phyloP scores from a whole-genome alignment of 345 rosid species.

The Citrus inodora region DNA sequence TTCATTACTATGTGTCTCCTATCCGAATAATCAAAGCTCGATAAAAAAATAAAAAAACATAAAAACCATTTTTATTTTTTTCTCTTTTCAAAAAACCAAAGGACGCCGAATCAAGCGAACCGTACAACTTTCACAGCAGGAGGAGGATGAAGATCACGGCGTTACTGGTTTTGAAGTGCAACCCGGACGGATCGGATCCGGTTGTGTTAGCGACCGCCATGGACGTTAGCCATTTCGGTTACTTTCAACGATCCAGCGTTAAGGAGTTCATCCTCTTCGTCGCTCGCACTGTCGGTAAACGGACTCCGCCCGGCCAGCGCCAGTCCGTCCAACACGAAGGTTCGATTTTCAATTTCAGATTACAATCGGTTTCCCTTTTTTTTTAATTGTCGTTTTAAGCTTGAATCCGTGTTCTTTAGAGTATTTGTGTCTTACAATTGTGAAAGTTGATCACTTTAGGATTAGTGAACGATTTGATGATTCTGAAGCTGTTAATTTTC shows the following conservation, averaged over 20 bases:
- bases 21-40: not conserved
- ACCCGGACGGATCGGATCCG: slow-evolving; percentile 65
- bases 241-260: slow-evolving; percentile 82
- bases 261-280: slow-evolving; percentile 84
- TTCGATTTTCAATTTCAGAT: slow-evolving; percentile 9
- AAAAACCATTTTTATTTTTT: not conserved
- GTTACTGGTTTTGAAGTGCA: slow-evolving; percentile 70
- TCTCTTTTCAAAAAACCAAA: not conserved
- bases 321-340: slow-evolving; percentile 97
- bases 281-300: slow-evolving; percentile 88
- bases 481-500: not conserved
- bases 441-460: not conserved
- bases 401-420: not conserved
- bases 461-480: not conserved
- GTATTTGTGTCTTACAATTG: not conserved
- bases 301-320: slow-evolving; percentile 79
- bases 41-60: too few relatives aligned
- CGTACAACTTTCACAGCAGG: not conserved
- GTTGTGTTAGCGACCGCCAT: slow-evolving; percentile 60
- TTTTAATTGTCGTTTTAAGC: not conserved
- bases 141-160: slow-evolving; percentile 86
- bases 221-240: slow-evolving; percentile 88
- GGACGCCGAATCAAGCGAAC: not conserved
- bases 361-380: not conserved
- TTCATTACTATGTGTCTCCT: not conserved